phyloP scores from a whole-genome alignment of 495 filamentous ascomycete genomes.

The Trichoderma gamsii region DNA sequence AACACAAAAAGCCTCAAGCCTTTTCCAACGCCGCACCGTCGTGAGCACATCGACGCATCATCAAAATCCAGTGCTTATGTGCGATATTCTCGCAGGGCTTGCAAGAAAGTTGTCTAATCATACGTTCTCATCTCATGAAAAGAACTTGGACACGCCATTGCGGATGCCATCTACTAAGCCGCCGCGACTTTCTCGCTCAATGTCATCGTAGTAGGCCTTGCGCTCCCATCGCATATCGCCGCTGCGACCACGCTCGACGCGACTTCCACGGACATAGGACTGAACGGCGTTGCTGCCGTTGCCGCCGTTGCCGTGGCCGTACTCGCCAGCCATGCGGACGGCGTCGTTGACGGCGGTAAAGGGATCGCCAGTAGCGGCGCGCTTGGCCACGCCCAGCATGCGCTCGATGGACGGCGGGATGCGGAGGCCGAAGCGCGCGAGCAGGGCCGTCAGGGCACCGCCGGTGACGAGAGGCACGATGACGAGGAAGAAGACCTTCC shows the following conservation, averaged over 20 bases:
- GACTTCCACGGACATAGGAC: background rate
- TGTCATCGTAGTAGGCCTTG: slow-evolving; percentile 26
- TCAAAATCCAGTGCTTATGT: background rate
- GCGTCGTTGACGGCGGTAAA: slow-evolving; percentile 50
- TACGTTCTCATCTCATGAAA: slow-evolving; percentile 36
- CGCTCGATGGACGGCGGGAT: slow-evolving; percentile 55
- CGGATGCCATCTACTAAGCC: slow-evolving; percentile 42
- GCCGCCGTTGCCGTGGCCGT: slow-evolving; percentile 21
- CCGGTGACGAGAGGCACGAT: slow-evolving; percentile 79
- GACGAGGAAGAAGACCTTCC: slow-evolving; percentile 79
- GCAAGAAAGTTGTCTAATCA: slow-evolving; percentile 13
- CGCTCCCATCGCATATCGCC: slow-evolving; percentile 38
- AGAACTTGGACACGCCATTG: slow-evolving; percentile 59
- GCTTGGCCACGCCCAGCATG: slow-evolving; percentile 48
- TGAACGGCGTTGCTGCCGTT: slow-evolving; percentile 1
- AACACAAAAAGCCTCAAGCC: slow-evolving; percentile 3
- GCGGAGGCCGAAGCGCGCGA: slow-evolving; percentile 68
- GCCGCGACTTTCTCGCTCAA: slow-evolving; percentile 22
- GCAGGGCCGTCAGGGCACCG: slow-evolving; percentile 65
- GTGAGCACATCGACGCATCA: background rate
- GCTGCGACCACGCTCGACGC: slow-evolving; percentile 28
- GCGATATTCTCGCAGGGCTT: background rate
- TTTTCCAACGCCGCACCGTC: background rate
- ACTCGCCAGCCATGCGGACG: slow-evolving; percentile 36
- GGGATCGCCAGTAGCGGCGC: slow-evolving; percentile 47